Conservation (phyloP, 1,139 yeast genomes). For the Candida tropicalis region DNA sequence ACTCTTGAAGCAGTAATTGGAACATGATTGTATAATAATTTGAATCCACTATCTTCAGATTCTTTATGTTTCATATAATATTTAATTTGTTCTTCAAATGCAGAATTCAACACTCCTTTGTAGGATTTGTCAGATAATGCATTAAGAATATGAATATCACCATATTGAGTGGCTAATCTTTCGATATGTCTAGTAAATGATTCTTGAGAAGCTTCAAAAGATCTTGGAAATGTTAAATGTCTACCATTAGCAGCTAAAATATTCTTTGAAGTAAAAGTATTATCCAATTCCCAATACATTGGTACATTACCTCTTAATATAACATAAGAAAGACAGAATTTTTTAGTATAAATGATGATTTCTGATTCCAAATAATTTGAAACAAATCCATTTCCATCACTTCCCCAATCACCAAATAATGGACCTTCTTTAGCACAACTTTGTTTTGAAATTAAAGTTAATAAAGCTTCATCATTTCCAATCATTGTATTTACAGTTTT, state of each 20-base stretch:
- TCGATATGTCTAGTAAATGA: constrained; percentile 70
- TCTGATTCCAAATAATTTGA: constrained; percentile 72
- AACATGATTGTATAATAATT: constrained; percentile 31
- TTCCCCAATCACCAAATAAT: constrained; percentile 67
- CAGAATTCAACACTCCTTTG: constrained; percentile 36
- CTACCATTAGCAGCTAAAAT: constrained; percentile 45
- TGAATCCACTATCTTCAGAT: constrained; percentile 17
- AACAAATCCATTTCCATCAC: constrained; percentile 72
- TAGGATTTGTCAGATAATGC: constrained; percentile 41
- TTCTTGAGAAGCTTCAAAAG: constrained; percentile 65
- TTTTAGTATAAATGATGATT: constrained; percentile 55
- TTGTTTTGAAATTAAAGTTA: constrained; percentile 70
- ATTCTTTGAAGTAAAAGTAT: constrained; percentile 39
- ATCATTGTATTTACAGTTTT: constrained; percentile 55
- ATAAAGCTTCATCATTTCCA: constrained; percentile 39
- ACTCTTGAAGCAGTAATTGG: constrained; percentile 38
- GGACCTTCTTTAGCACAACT: constrained; percentile 63
- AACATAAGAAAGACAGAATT: constrained; percentile 57
- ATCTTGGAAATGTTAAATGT: constrained; percentile 56
- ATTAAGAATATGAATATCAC: constrained; percentile 64
- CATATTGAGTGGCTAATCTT: constrained; percentile 55
- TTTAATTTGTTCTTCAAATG: constrained; percentile 34
- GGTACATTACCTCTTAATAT: constrained; percentile 73
- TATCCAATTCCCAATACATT: constrained; percentile 60
- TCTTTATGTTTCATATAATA: constrained; percentile 23